Evolutionary conservation across 2,329 filamentous ascomycete species (phyloP).

Genomic region (Ophiosphaerella narmari): DNA sequence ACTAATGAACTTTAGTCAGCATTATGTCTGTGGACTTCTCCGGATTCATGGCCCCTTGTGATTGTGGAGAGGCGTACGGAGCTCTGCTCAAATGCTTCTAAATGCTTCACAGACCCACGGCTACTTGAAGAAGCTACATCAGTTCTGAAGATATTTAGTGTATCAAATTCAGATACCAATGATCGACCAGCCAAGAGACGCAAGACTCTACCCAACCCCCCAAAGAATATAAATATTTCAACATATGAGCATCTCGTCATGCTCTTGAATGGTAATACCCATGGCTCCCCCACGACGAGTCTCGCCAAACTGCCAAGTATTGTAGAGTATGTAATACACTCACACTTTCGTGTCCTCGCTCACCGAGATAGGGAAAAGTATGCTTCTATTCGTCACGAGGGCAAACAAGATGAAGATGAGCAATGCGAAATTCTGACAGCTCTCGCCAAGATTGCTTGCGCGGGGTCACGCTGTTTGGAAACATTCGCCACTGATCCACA

Average conservation of each 20-base stretch:
- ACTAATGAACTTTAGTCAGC: conserved; percentile 31
- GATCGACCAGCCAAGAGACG: conserved; percentile 37
- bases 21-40: conserved; percentile 40
- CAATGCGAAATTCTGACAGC: conserved; percentile 32
- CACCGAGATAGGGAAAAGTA: conserved; percentile 30
- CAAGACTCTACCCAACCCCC: conserved; percentile 21
- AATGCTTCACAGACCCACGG: conserved; percentile 27
- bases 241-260: conserved; percentile 28
- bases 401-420: conserved; percentile 18
- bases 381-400: conserved; percentile 16
- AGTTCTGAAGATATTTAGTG: conserved; percentile 21
- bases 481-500: neutral
- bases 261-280: conserved; percentile 27
- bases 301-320: conserved; percentile 30
- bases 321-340: conserved; percentile 28
- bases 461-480: conserved; percentile 32
- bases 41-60: conserved; percentile 30
- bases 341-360: neutral
- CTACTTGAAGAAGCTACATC: conserved; percentile 25
- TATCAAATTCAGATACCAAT: conserved; percentile 20
- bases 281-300: conserved; percentile 25
- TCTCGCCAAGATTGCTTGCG: conserved; percentile 41
- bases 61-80: conserved; percentile 26
- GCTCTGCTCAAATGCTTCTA: conserved; percentile 23
- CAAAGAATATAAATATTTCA: conserved; percentile 13